These are phyloP conservation scores for Heterococcus sp. DNA, from an alignment of 108 stramenopile species.

Conservation along the genomic window DNA sequence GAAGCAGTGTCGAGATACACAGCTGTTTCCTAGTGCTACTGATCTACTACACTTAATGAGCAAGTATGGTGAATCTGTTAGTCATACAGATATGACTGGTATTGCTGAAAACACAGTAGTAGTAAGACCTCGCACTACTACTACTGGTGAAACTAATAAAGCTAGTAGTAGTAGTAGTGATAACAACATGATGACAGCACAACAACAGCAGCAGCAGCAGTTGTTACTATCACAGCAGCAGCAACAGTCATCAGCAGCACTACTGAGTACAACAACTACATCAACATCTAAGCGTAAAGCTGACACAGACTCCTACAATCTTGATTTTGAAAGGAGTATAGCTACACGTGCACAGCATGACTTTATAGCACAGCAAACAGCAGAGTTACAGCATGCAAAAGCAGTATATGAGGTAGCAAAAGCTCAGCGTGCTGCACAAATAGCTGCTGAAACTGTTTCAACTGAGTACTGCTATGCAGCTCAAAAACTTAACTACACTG, in stretches of 20 bases:
- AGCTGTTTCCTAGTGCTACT: constrained; percentile 27
- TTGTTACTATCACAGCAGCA: background rate
- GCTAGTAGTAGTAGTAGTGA: too few species aligned
- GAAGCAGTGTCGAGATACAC: constrained; percentile 9
- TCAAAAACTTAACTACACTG: constrained; percentile 50
- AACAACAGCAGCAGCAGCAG: too few species aligned
- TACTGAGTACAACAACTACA: background rate
- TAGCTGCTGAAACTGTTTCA: constrained; percentile 24
- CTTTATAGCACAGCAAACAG: constrained; percentile 30
- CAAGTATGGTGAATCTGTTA: constrained; percentile 57
- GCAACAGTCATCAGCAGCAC: background rate
- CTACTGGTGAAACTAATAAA: too few species aligned
- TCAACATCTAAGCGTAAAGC: constrained; percentile 27
- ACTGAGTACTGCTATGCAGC: constrained; percentile 38
- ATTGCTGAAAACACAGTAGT: background rate
- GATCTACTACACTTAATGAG: constrained; percentile 38
- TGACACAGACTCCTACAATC: constrained; percentile 22
- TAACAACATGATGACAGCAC: too few species aligned
- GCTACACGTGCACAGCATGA: constrained; percentile 15
- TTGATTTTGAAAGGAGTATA: constrained; percentile 25
- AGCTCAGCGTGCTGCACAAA: constrained; percentile 3
- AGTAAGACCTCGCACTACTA: too few species aligned
- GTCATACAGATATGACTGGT: constrained; percentile 47
- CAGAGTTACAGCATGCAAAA: background rate
- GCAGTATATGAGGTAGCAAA: background rate